Base-by-base conservation (phyloP, 164 flowering plant genomes). In the Aristolochia contorta region DNA sequence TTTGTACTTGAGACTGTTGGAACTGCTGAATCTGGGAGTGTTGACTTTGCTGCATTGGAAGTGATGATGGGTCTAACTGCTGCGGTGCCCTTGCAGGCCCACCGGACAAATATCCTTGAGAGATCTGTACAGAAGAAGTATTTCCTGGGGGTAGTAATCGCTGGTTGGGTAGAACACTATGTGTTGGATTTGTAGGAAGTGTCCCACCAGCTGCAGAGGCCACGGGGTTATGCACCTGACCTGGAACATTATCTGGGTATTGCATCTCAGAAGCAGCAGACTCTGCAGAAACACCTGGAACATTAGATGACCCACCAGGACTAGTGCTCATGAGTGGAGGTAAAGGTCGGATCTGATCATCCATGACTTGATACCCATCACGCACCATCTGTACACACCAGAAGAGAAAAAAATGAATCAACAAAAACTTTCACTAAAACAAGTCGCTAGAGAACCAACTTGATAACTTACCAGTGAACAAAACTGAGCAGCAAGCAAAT, bases 401-500 rank as follows among this genome's bases (percentile, higher is more conserved):
- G 6, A 16, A 27, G 8, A 20, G 12, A 52, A 52, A 16, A 52
- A 15, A 21, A 23, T 4, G 56, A 15, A 16, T 27, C 27, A 53
- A 12, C 43, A 37, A 37, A 37, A 37, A 4, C 7, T 37, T 37
- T 37, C 43, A 37, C 43, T 37, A 37, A 37, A 3, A 37, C 43
- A 37, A 37, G 1, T 10, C 1, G 12, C 43, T 37, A 37, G 43
- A 37, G 43, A 37, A 37, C 43, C 43, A 37, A 8, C 12, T 33
- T 56, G 20, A 27, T 18, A 56, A 69, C 87, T 32, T 81, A 94
- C 97, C 88, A 85, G 79, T 33, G 80, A 66, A 68, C 66, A 30
- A 30, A 77, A 82, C 69, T 91, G 91, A 13, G 74, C 73, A 22
- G 89, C 96, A 63, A 94, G 84, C 72, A 85, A 74, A 69, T 94